A percentile compares a stretch with the other conserved stretches of the same genome.
Conservation (phyloP, 73 alveolate genomes). For the Paramecium primaurelia region DNA sequence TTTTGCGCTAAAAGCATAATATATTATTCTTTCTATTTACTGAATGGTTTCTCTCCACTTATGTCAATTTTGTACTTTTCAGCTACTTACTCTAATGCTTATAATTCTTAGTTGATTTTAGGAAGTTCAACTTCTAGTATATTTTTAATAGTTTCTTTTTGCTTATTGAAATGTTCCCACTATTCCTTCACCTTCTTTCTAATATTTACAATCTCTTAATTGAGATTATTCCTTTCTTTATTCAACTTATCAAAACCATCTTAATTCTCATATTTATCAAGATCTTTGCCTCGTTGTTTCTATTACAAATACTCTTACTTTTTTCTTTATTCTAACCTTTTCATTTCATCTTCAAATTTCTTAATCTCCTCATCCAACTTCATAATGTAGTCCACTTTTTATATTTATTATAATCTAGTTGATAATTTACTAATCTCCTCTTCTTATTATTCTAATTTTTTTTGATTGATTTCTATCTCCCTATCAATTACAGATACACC, state of each 20-base stretch:
- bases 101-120: neutral
- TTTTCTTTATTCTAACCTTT: neutral
- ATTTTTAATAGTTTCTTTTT: neutral
- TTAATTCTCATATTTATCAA: neutral
- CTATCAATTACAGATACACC: neutral
- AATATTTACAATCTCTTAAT: neutral
- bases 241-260: neutral
- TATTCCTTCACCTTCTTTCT: neutral
- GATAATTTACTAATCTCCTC: neutral
- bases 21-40: neutral
- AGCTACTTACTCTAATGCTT: neutral
- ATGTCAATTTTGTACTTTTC: neutral
- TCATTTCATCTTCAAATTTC: neutral
- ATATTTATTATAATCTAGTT: neutral
- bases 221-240: neutral
- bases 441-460: neutral
- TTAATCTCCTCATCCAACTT: neutral
- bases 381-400: neutral
- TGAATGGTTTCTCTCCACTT: neutral
- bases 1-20: neutral
- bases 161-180: neutral
- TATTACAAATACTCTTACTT: neutral
- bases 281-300: neutral
- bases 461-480: neutral
- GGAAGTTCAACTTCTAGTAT: neutral